Percentiles rank a stretch among this genome's conserved stretches.
Evolutionary conservation across 495 filamentous ascomycete genomes (phyloP).

Genomic region (Hypomontagnella monticulosa): DNA sequence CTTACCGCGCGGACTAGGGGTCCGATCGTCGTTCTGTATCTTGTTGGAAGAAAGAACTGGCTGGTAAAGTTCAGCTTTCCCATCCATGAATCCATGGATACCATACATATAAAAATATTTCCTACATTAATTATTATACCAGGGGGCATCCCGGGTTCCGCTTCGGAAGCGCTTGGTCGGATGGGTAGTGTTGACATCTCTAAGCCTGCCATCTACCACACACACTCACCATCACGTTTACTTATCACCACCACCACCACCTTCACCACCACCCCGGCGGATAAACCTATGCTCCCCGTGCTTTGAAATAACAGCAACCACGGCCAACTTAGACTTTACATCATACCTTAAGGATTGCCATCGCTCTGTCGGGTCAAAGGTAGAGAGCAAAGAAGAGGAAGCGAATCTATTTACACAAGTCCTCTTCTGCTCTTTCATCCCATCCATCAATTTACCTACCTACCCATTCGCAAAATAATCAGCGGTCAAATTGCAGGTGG

Average conservation of each 20-base stretch:
- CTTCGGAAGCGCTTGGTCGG: constrained; percentile 8
- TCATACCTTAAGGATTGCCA: constrained; percentile 16
- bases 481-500: constrained; percentile 29
- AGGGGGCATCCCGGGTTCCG: not conserved
- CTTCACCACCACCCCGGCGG: not conserved
- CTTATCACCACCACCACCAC: constrained; percentile 11
- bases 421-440: not conserved
- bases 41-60: too few species aligned
- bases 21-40: too few species aligned
- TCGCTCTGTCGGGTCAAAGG: constrained; percentile 14
- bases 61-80: too few species aligned
- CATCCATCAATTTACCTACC: constrained; percentile 6
- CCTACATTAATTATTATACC: not conserved
- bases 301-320: not conserved
- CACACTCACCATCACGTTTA: constrained; percentile 28
- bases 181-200: constrained; percentile 14
- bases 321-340: constrained; percentile 3
- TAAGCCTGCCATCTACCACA: constrained; percentile 34
- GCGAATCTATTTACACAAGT: constrained; percentile 24
- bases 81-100: not conserved
- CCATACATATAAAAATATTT: not conserved
- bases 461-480: constrained; percentile 16
- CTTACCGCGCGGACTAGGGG: too few species aligned
- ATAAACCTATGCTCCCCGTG: constrained; percentile 5
- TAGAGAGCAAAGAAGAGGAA: constrained; percentile 22